A percentile compares a stretch with the other conserved stretches of the same genome.
Conservation (phyloP, 345 rosid species). For the Eucalyptus dawsonii region DNA sequence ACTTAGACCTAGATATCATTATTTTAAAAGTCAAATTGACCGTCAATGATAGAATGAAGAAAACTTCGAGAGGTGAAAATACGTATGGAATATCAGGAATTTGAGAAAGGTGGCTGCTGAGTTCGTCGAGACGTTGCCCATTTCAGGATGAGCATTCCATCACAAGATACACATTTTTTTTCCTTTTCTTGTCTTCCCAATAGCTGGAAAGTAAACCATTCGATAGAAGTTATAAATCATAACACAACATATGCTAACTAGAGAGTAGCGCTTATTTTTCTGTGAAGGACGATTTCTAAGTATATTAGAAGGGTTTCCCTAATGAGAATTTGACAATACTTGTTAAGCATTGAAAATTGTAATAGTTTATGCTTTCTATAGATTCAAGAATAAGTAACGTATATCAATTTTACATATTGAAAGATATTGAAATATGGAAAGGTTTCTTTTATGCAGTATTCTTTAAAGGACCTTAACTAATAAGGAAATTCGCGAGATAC, state of each 20-base stretch:
- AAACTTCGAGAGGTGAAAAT: neutral
- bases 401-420: neutral
- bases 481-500: neutral
- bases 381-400: neutral
- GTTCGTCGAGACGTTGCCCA: neutral
- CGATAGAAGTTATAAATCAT: neutral
- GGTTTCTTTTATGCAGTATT: neutral
- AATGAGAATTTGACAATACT: neutral
- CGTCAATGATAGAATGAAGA: neutral
- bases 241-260: neutral
- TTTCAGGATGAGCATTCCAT: neutral
- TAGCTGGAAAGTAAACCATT: neutral
- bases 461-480: neutral
- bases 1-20: neutral
- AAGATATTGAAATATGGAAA: neutral
- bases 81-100: neutral
- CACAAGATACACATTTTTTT: neutral
- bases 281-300: neutral
- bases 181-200: neutral
- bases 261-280: neutral
- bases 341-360: neutral
- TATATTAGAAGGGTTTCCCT: neutral
- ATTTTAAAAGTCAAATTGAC: neutral
- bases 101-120: neutral
- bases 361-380: neutral